Base-by-base conservation (phyloP, 257 asterid genomes). In the Agastache rugosa region DNA sequence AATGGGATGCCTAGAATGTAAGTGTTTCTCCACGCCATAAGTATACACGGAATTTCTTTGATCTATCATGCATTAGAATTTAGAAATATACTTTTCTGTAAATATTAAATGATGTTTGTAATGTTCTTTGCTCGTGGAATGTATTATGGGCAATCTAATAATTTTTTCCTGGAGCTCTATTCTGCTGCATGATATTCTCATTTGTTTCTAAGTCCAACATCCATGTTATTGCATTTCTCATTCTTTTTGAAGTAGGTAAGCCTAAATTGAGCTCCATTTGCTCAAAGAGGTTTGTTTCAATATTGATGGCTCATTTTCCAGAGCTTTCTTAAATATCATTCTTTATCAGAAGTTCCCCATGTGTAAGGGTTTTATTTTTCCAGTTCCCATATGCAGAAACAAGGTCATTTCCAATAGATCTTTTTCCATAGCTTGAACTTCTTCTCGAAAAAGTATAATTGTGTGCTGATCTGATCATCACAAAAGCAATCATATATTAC, bases 1-100 rank as follows among this genome's bases (percentile, higher is more conserved):
- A 77, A 89, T 95, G 71, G 99, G 99, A 75, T 90, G 97, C 86
- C 89, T 95, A 69, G 99, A 95, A 81, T 88, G 99, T 95, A 85
- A 85, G 93, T 75, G 62, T 69, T 70, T 74, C 78, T 55, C 47
- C 79, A 42, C 22, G 11, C 72, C 5, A 25, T 22, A 44, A 66
- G 58, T 47, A 15, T 8, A 23, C 20, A 42, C 10, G 11, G 0
- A 11, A 35, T 62, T 15, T 35, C 37, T 14, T 63, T 67, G 58
- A 20, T 19, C 69, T 39, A 29, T 55, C 71, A 11, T 59, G 31
- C 67, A 71, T 6, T 27, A 39, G 55, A 29, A 69, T 65, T 6
- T 27, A 39, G 55, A 29, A 69, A 50, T 62, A 17, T 47, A 48
- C 63, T 3, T 25, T 71, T 60, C 11, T 4, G 19, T 8, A 41